These are phyloP conservation scores for Cyberlindnera nakhonratchasimensis DNA, from an alignment of 805 yeast genomes.

Conservation along the genomic window DNA sequence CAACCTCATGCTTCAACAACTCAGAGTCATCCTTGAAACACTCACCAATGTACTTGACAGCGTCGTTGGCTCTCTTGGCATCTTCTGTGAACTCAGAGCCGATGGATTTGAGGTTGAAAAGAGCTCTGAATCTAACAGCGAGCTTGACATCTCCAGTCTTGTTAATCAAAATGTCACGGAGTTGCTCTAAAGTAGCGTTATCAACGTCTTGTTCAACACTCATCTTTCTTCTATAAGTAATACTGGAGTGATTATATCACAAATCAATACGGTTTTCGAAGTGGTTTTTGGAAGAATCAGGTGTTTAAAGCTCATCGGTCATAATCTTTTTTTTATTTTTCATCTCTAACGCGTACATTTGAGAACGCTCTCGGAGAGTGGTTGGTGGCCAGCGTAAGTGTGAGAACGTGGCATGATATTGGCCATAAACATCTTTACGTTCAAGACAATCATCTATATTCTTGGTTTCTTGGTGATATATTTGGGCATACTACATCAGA, in stretches of 20 bases:
- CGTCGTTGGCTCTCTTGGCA: slow-evolving; percentile 53
- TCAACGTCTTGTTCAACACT: slow-evolving; percentile 16
- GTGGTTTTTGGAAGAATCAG: no score
- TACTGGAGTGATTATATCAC: no score
- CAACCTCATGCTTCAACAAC: slow-evolving; percentile 93
- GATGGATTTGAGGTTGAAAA: slow-evolving; percentile 82
- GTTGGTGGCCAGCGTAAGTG: slow-evolving; percentile 2
- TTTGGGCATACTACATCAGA: no score
- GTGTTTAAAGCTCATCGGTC: no score
- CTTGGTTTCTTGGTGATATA: neutral
- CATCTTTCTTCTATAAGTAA: slow-evolving; percentile 4
- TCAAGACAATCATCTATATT: no score
- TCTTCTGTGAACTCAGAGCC: slow-evolving; percentile 67
- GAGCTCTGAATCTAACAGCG: slow-evolving; percentile 89
- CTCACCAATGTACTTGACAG: slow-evolving; percentile 80
- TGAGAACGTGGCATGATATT: neutral
- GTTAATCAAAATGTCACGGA: slow-evolving; percentile 69
- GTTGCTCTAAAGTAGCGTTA: slow-evolving; percentile 49
- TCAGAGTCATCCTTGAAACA: slow-evolving; percentile 81
- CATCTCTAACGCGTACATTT: slow-evolving; percentile 11
- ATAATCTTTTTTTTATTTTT: slow-evolving; percentile 4
- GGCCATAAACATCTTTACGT: neutral
- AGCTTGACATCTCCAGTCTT: slow-evolving; percentile 65
- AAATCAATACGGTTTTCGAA: no score
- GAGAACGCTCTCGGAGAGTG: neutral